Percentiles rank a stretch among this genome's conserved stretches.
These are phyloP conservation scores for Hanseniaspora vineae DNA, from an alignment of 805 yeast species.

Conservation along the genomic window DNA sequence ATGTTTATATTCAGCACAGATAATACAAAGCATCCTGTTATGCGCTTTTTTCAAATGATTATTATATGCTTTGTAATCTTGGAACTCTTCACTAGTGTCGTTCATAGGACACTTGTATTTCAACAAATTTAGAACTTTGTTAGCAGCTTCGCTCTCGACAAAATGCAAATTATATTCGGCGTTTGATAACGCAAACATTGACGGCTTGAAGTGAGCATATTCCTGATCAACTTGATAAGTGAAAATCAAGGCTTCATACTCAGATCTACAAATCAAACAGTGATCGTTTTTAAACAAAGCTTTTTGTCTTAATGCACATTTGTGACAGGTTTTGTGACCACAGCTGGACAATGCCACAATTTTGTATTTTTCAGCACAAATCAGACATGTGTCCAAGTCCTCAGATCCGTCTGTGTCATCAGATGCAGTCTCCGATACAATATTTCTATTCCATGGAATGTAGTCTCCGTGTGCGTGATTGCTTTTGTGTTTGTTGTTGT, in stretches of 20 bases:
- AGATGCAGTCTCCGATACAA: not conserved
- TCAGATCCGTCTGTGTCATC: slow-evolving; percentile 22
- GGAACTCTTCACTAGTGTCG: slow-evolving; percentile 20
- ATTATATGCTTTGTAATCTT: slow-evolving; percentile 42
- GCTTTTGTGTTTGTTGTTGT: not conserved
- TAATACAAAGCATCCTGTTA: slow-evolving; percentile 47
- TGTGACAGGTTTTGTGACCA: slow-evolving; percentile 72
- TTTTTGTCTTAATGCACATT: slow-evolving; percentile 71
- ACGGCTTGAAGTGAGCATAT: slow-evolving; percentile 26
- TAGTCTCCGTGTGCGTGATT: not conserved
- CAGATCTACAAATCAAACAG: slow-evolving; percentile 80
- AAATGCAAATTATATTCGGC: slow-evolving; percentile 37
- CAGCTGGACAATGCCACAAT: slow-evolving; percentile 69
- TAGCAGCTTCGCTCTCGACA: slow-evolving; percentile 34
- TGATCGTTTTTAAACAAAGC: slow-evolving; percentile 59
- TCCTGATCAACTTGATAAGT: slow-evolving; percentile 32
- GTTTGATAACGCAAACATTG: slow-evolving; percentile 18
- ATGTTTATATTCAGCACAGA: slow-evolving; percentile 67
- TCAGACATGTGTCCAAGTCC: slow-evolving; percentile 47
- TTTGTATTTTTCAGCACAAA: slow-evolving; percentile 67
- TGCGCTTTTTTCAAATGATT: slow-evolving; percentile 59
- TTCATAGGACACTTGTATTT: slow-evolving; percentile 46
- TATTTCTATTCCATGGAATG: not conserved
- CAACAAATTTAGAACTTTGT: slow-evolving; percentile 38
- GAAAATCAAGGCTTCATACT: slow-evolving; percentile 43